These are phyloP conservation scores for Gossypium laxum DNA, from an alignment of 441 rosid species.

Conservation along the genomic window DNA sequence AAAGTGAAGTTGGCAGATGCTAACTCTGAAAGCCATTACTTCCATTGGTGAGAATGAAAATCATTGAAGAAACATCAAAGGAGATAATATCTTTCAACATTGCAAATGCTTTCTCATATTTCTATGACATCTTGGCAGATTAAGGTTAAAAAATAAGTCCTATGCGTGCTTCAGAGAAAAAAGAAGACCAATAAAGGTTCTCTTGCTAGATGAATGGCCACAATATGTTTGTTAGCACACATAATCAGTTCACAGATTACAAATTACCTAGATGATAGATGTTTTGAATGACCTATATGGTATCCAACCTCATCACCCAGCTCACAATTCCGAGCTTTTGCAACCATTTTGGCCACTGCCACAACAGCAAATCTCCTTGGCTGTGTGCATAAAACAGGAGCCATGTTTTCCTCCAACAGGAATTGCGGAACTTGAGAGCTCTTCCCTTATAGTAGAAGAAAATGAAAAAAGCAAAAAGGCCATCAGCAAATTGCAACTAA, in stretches of 20 bases:
- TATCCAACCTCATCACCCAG: slow-evolving; percentile 84
- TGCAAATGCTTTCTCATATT: background rate
- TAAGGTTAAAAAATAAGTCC: background rate
- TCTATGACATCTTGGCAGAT: background rate
- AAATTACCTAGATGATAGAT: slow-evolving; percentile 45
- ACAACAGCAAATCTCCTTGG: slow-evolving; percentile 96
- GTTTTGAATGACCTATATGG: slow-evolving; percentile 81
- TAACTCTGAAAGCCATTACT: background rate
- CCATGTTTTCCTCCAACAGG: slow-evolving; percentile 59
- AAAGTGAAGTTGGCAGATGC: background rate
- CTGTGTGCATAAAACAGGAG: slow-evolving; percentile 75
- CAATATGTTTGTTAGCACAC: background rate
- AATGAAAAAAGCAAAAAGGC: background rate
- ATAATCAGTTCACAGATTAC: background rate
- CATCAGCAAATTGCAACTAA: background rate
- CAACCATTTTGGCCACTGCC: slow-evolving; percentile 91
- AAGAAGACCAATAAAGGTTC: background rate
- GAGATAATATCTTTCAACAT: background rate
- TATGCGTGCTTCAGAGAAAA: background rate
- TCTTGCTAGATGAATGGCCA: background rate
- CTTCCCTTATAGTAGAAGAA: slow-evolving; percentile 46
- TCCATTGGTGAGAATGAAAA: background rate
- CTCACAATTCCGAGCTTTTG: slow-evolving; percentile 65
- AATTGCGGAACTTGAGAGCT: slow-evolving; percentile 95
- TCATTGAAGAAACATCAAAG: background rate